phyloP scores from a whole-genome alignment of 257 asterid species.

The Ocimum tenuiflorum region DNA sequence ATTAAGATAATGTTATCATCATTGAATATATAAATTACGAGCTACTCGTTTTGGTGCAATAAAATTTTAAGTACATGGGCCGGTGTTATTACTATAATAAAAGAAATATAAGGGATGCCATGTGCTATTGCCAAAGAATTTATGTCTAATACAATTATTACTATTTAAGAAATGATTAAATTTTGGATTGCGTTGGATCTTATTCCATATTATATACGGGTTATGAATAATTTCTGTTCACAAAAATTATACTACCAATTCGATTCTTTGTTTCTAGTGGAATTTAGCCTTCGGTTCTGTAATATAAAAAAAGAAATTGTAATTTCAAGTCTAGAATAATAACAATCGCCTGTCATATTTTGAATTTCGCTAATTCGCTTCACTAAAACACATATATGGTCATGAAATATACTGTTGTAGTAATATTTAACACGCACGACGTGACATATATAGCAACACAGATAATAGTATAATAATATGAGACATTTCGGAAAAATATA shows the following conservation, averaged over 20 bases:
- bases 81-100: slow-evolving; percentile 11
- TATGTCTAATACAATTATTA: slow-evolving; percentile 5
- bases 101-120: slow-evolving; percentile 10
- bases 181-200: not conserved
- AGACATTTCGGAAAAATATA: no score
- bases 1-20: no score
- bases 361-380: no score
- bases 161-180: not conserved
- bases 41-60: slow-evolving; percentile 4
- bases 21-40: not conserved
- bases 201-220: not conserved
- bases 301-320: no score
- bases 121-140: slow-evolving; percentile 15
- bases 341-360: no score
- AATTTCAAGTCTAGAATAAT: no score
- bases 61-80: slow-evolving; percentile 18
- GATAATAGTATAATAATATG: no score
- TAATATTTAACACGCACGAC: no score
- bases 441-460: no score
- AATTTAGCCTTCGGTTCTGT: not conserved
- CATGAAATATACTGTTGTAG: no score
- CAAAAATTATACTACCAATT: no score
- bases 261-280: not conserved
- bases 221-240: not conserved
- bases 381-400: no score